These are phyloP conservation scores for Neurospora sp. DNA, from an alignment of 495 filamentous ascomycete species.

Conservation along the genomic window DNA sequence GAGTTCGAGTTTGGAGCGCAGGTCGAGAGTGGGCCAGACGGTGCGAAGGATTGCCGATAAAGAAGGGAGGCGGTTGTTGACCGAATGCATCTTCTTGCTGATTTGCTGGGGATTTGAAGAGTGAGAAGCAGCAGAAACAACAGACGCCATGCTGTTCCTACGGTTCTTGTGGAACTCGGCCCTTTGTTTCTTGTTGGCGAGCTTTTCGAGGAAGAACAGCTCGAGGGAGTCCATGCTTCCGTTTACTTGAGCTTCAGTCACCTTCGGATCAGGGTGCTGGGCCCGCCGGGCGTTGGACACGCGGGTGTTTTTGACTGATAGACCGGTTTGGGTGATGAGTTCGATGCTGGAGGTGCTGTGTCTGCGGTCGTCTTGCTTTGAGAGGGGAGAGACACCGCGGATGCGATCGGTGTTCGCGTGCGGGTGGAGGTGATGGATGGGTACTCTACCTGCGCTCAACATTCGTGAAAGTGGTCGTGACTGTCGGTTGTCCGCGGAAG, in stretches of 20 bases:
- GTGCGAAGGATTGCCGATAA: slow-evolving; percentile 57
- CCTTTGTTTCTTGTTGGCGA: slow-evolving; percentile 5
- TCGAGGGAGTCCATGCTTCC: slow-evolving; percentile 18
- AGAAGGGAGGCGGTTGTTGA: slow-evolving; percentile 20
- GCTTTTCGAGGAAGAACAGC: slow-evolving; percentile 18
- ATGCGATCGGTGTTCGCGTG: not conserved
- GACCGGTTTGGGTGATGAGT: slow-evolving; percentile 9
- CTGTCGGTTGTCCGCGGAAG: not conserved
- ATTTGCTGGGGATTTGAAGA: not conserved
- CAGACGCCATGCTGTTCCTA: not conserved
- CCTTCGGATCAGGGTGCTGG: not conserved
- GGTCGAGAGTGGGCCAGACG: slow-evolving; percentile 56
- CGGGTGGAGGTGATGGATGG: not conserved
- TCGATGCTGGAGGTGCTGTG: slow-evolving; percentile 4
- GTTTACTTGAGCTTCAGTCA: not conserved
- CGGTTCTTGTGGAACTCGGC: not conserved
- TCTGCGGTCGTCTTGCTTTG: slow-evolving; percentile 2
- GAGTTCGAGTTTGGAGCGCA: slow-evolving; percentile 42
- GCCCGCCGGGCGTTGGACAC: slow-evolving; percentile 1
- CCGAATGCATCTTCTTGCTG: slow-evolving; percentile 3
- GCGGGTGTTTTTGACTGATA: slow-evolving; percentile 13
- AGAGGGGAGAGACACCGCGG: not conserved
- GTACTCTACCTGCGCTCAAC: not conserved
- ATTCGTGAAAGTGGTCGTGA: not conserved
- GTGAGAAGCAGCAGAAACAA: not conserved